A percentile compares a stretch with the other conserved stretches of the same genome.
phyloP scores from a whole-genome alignment of 2,329 filamentous ascomycete genomes.

The Sclerotinia sclerotiorum region DNA sequence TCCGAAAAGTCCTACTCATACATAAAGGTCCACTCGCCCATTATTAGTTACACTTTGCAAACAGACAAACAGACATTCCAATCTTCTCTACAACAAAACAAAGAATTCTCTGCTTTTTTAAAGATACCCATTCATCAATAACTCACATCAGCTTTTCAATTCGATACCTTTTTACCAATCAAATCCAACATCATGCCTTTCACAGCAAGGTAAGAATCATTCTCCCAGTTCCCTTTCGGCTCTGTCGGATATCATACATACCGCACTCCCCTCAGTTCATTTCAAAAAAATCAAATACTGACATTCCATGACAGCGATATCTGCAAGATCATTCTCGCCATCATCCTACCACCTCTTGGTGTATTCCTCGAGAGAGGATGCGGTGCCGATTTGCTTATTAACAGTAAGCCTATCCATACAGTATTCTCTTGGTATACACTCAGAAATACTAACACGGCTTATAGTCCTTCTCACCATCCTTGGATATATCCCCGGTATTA shows the following conservation, averaged over 20 bases:
- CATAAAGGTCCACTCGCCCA: constrained; percentile 18
- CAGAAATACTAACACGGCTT: background rate
- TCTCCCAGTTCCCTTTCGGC: background rate
- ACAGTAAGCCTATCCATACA: constrained; percentile 71
- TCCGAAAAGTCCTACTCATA: constrained; percentile 4
- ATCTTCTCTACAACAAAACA: constrained; percentile 10
- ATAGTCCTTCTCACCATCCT: constrained; percentile 23
- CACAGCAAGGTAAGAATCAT: constrained; percentile 52
- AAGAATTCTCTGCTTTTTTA: constrained; percentile 4
- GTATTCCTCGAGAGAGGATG: constrained; percentile 92
- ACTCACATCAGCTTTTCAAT: background rate
- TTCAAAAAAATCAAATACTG: constrained; percentile 1
- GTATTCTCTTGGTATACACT: constrained; percentile 51
- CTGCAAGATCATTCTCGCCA: constrained; percentile 82
- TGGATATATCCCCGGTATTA: constrained; percentile 27
- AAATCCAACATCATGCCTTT: constrained; percentile 50
- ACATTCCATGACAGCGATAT: constrained; percentile 56
- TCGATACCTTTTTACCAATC: constrained; percentile 4
- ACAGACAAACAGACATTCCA: constrained; percentile 19
- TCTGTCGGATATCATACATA: background rate
- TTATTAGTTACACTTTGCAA: background rate
- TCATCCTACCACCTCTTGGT: constrained; percentile 85
- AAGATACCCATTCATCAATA: background rate
- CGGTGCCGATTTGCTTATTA: constrained; percentile 83
- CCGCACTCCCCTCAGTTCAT: background rate